Evolutionary conservation across 2,329 filamentous ascomycete genomes (phyloP), one percentile per base, ranked within the genome.

Genomic region (Coleophoma crateriformis): DNA sequence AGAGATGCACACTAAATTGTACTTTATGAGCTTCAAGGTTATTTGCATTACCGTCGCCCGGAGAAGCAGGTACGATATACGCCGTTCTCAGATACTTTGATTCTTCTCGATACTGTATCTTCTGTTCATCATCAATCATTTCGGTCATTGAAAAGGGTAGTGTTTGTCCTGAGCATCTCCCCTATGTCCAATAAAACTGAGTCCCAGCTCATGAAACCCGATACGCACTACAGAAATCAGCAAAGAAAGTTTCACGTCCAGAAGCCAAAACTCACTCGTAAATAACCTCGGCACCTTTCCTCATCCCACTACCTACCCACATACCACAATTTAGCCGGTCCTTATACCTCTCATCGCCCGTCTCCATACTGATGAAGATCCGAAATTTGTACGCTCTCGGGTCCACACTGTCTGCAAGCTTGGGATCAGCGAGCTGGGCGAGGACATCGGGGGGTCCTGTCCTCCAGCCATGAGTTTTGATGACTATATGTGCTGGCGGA

Each of bases 271-370:
- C 59, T 53, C 60, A 74, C 72, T 75, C 72, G 48, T 74, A 72
- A 41, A 75, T 67, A 49, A 75, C 63, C 57, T 75, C 70, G 19
- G 71, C 65, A 48, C 64, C 69, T 48, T 67, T 70, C 64, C 71
- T 72, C 59, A 74, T 71, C 45, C 73, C 73, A 58, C 72, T 74
- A 7, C 72, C 73, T 43, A 76, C 67, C 73, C 73, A 76, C 47
- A 76, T 64, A 5, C 72, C 73, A 58, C 70, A 74, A 59, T 77
- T 77, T 20, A 77, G 67, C 50, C 70, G 70, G 48, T 74, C 71
- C 44, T 67, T 67, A 55, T 77, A 77, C 32, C 74, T 68, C 58
- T 72, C 69, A 61, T 77, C 74, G 3, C 71, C 66, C 19, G 74
- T 76, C 59, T 76, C 74, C 65, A 77, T 71, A 15, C 71, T 73